Evolutionary conservation across 345 rosid genomes (phyloP).

Genomic region (Tarenaya hassleriana): DNA sequence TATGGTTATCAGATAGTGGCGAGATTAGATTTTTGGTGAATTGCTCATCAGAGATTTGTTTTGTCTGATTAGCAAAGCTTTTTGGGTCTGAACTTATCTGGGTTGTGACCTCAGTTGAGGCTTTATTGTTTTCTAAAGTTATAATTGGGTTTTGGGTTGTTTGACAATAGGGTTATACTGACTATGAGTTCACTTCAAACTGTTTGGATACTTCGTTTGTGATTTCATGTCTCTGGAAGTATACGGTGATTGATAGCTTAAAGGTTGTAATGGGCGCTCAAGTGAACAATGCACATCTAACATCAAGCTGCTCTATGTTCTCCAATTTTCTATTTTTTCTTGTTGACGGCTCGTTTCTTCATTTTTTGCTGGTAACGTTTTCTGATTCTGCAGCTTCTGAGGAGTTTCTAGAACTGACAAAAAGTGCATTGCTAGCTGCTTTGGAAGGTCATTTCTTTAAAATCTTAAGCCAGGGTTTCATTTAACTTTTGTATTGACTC

Average conservation of each 20-base stretch:
- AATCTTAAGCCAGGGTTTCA: slow-evolving; percentile 11
- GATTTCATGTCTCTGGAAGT: too few relatives aligned
- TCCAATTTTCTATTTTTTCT: not conserved
- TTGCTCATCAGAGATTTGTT: slow-evolving; percentile 13
- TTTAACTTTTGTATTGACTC: slow-evolving; percentile 9
- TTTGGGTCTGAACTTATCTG: not conserved
- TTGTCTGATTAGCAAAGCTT: not conserved
- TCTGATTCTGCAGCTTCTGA: slow-evolving; percentile 64
- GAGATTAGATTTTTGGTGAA: slow-evolving; percentile 17
- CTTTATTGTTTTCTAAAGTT: not conserved
- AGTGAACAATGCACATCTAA: not conserved
- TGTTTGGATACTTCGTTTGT: not conserved
- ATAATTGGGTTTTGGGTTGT: slow-evolving; percentile 3
- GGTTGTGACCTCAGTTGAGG: slow-evolving; percentile 8
- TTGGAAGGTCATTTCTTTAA: slow-evolving; percentile 59
- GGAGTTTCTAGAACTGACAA: slow-evolving; percentile 95
- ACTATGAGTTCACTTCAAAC: not conserved
- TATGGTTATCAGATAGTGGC: slow-evolving; percentile 5
- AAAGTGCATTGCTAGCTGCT: slow-evolving; percentile 86
- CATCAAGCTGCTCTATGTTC: not conserved
- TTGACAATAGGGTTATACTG: not conserved
- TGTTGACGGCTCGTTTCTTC: not conserved
- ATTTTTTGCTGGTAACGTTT: not conserved
- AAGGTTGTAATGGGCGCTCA: not conserved
- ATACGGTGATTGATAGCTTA: too few relatives aligned